Conservation (phyloP, 345 rosid genomes). For the Gossypium australe region DNA sequence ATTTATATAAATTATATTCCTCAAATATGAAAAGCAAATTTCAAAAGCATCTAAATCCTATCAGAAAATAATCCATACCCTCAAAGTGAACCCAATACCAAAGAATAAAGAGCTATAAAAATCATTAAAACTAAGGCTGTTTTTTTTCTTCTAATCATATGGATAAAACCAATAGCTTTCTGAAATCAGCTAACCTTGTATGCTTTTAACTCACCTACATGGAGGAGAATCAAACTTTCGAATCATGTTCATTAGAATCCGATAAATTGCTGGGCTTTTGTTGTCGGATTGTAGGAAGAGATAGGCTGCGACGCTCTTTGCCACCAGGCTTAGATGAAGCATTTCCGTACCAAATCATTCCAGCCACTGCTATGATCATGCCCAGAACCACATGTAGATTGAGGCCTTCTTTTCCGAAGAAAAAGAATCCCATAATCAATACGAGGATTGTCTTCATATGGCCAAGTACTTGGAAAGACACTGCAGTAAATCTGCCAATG, state of each 20-base stretch:
- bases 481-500: constrained; percentile 93
- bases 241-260: constrained; percentile 43
- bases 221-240: constrained; percentile 24
- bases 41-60: constrained; percentile 8
- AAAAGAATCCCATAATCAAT: constrained; percentile 76
- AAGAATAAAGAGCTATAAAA: constrained; percentile 15
- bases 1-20: constrained; percentile 5
- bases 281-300: constrained; percentile 50
- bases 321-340: constrained; percentile 97
- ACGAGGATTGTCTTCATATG: constrained; percentile 98
- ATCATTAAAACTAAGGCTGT: constrained; percentile 14
- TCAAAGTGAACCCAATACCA: constrained; percentile 4
- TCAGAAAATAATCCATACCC: not conserved
- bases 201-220: constrained; percentile 18
- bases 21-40: not conserved
- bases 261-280: constrained; percentile 49
- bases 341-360: constrained; percentile 97
- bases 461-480: constrained; percentile 89
- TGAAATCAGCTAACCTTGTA: constrained; percentile 21
- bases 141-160: constrained; percentile 3
- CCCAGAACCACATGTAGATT: constrained; percentile 83
- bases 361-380: constrained; percentile 80
- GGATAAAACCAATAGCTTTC: constrained; percentile 14
- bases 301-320: constrained; percentile 68
- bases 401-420: constrained; percentile 95